Evolutionary conservation across 2,329 filamentous ascomycete genomes (phyloP).

Genomic region (Teratosphaeria viscida): DNA sequence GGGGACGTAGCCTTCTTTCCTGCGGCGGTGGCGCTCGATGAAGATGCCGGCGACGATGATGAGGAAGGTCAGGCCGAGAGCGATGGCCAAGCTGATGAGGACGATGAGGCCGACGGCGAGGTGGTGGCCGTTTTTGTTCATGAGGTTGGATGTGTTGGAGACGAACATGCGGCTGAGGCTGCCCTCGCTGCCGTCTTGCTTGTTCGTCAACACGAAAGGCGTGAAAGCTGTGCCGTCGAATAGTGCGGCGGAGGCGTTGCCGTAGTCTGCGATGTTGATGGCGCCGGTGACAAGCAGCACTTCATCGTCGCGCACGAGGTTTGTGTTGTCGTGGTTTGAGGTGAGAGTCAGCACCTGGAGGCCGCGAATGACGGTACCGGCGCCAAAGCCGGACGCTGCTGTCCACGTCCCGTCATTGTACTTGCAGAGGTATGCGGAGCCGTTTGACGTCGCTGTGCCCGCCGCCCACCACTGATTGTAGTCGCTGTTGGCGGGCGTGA

Average conservation of each 20-base stretch:
- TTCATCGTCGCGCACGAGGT: constrained; percentile 56
- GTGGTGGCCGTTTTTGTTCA: constrained; percentile 43
- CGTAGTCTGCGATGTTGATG: constrained; percentile 63
- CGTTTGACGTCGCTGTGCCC: constrained; percentile 51
- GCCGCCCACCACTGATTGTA: constrained; percentile 71
- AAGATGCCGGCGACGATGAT: constrained; percentile 66
- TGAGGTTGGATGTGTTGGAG: constrained; percentile 63
- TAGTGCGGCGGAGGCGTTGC: constrained; percentile 72
- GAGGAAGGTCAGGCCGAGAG: constrained; percentile 66
- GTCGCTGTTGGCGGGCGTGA: constrained; percentile 64
- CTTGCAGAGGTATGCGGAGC: constrained; percentile 68
- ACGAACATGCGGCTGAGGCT: constrained; percentile 76
- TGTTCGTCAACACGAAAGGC: constrained; percentile 73
- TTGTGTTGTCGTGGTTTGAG: constrained; percentile 52
- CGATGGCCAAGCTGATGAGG: constrained; percentile 68
- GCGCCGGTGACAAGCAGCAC: constrained; percentile 76
- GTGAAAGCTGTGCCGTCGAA: constrained; percentile 72
- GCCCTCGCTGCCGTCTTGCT: constrained; percentile 51
- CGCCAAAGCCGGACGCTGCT: constrained; percentile 53
- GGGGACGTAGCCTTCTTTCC: constrained; percentile 69
- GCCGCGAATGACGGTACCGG: constrained; percentile 60
- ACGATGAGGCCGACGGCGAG: constrained; percentile 69
- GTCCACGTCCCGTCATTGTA: constrained; percentile 62
- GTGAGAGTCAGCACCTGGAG: constrained; percentile 71
- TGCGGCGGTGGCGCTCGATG: constrained; percentile 65